Evolutionary conservation across 768 basidiomycete genomes (phyloP).

Genomic region (Trametes meyenii): DNA sequence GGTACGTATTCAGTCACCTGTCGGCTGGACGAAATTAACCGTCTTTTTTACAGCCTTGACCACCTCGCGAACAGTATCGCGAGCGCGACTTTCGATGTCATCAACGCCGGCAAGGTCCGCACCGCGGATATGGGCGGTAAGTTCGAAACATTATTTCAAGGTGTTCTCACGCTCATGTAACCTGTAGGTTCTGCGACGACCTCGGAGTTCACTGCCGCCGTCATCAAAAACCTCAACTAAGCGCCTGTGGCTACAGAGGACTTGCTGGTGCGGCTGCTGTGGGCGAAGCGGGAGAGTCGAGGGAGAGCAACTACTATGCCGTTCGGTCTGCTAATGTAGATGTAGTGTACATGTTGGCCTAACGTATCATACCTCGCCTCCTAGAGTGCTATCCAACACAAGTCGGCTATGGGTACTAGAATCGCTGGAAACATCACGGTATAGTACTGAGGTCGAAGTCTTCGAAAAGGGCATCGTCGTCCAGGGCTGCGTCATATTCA

Average conservation of each 20-base stretch:
- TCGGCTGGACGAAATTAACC: conserved; percentile 27
- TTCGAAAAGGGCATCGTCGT: conserved; percentile 50
- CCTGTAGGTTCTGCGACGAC: conserved; percentile 81
- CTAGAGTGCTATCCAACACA: conserved; percentile 8
- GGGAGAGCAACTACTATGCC: conserved; percentile 14
- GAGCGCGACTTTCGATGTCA: conserved; percentile 88
- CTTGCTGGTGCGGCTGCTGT: neutral
- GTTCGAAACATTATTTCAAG: conserved; percentile 30
- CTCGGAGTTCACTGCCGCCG: conserved; percentile 90
- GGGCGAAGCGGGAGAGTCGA: conserved; percentile 9
- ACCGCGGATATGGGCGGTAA: conserved; percentile 96
- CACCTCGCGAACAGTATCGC: conserved; percentile 93
- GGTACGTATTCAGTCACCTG: conserved; percentile 49
- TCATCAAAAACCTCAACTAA: conserved; percentile 76
- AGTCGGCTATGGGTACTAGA: neutral
- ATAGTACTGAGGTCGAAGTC: conserved; percentile 42
- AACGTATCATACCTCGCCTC: conserved; percentile 21
- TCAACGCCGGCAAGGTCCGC: conserved; percentile 83
- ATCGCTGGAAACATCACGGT: neutral
- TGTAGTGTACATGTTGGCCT: conserved; percentile 25
- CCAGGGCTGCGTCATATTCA: conserved; percentile 55
- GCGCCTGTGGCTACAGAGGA: conserved; percentile 3
- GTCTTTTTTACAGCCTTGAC: conserved; percentile 68
- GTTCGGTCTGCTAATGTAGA: conserved; percentile 26
- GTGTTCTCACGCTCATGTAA: neutral